phyloP scores from a whole-genome alignment of 495 filamentous ascomycete species.

The Xylaria intraflava region DNA sequence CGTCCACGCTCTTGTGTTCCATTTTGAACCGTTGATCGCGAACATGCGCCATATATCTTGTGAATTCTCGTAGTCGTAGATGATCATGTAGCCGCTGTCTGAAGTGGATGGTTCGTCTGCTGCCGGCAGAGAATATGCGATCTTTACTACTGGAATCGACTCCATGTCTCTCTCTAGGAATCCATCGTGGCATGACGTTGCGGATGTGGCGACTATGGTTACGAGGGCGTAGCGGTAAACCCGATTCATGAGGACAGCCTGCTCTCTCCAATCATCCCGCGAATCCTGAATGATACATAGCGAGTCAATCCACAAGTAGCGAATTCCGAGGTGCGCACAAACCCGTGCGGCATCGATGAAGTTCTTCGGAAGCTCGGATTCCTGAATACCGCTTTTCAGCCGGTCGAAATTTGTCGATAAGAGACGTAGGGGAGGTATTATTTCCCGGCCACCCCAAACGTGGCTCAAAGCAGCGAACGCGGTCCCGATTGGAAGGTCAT shows the following conservation, averaged over 20 bases:
- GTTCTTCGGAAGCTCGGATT: conserved; percentile 7
- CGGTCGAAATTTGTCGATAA: conserved; percentile 3
- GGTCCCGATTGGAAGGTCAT: neutral
- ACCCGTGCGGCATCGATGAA: conserved; percentile 9
- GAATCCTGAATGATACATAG: conserved; percentile 11
- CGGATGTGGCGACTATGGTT: conserved; percentile 13
- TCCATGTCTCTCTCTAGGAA: conserved; percentile 9
- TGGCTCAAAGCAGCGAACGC: conserved; percentile 11
- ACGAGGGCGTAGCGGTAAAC: conserved; percentile 13
- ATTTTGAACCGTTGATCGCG: neutral
- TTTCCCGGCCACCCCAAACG: conserved; percentile 11
- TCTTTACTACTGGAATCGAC: neutral
- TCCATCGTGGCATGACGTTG: conserved; percentile 12
- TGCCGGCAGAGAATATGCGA: neutral
- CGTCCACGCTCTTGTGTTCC: conserved; percentile 23
- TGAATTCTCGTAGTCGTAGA: neutral
- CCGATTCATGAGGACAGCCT: conserved; percentile 8
- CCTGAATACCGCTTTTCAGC: conserved; percentile 1
- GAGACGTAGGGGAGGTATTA: conserved; percentile 9
- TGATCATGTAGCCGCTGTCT: neutral
- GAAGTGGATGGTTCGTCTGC: neutral
- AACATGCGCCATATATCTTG: neutral
- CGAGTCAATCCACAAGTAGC: conserved; percentile 7
- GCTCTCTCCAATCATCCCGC: conserved; percentile 6
- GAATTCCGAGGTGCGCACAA: neutral